Evolutionary conservation across 2,329 filamentous ascomycete species (phyloP).

Genomic region (Lecanicillium sp.): DNA sequence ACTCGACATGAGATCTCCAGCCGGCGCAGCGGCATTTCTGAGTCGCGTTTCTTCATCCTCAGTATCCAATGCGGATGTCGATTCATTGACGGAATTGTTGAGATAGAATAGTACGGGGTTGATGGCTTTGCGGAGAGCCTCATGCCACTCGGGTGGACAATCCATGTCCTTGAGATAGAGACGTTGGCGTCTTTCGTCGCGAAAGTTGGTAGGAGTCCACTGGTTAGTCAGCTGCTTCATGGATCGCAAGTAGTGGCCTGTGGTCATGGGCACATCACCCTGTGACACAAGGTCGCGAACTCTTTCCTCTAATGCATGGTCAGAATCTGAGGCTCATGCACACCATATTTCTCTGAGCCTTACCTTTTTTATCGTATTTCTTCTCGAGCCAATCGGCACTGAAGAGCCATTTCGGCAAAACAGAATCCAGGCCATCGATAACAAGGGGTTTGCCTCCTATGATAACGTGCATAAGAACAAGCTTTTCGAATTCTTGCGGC

Average conservation of each 20-base stretch:
- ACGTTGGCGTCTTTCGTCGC: constrained; percentile 72
- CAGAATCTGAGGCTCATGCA: constrained; percentile 14
- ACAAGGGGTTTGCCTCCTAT: constrained; percentile 81
- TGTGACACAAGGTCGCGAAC: constrained; percentile 74
- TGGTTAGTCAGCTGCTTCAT: constrained; percentile 80
- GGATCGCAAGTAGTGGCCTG: constrained; percentile 83
- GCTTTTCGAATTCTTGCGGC: constrained; percentile 74
- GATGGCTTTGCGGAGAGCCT: constrained; percentile 70
- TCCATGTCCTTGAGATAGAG: constrained; percentile 97
- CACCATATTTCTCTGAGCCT: constrained; percentile 22
- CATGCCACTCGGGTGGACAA: constrained; percentile 80
- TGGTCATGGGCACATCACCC: constrained; percentile 73
- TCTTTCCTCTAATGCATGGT: constrained; percentile 59
- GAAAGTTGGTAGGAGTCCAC: constrained; percentile 69
- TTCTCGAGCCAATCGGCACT: constrained; percentile 72
- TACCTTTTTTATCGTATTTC: constrained; percentile 74
- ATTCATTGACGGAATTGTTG: constrained; percentile 63
- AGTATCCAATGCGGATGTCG: constrained; percentile 26
- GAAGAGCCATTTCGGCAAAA: constrained; percentile 72
- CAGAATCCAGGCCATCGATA: constrained; percentile 78
- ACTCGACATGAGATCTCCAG: constrained; percentile 93
- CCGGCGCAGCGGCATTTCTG: constrained; percentile 57
- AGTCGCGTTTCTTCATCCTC: constrained; percentile 37
- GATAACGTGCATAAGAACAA: constrained; percentile 78
- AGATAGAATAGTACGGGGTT: constrained; percentile 83